Conservation (phyloP, 2,329 filamentous ascomycete species). For the Nemania serpens region DNA sequence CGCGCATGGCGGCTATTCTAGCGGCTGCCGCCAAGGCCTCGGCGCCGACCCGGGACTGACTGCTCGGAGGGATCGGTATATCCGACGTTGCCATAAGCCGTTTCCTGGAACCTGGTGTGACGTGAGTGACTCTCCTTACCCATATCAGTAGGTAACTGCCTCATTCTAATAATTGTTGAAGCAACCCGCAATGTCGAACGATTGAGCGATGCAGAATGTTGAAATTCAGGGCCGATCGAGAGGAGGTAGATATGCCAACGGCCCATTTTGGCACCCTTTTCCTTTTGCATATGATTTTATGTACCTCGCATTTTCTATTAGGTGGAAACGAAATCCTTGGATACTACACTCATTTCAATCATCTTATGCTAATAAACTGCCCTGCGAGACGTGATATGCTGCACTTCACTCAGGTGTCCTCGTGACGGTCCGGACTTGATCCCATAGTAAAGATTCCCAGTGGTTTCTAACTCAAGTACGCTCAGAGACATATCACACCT, state of each 20-base stretch:
- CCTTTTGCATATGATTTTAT: neutral
- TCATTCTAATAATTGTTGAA: neutral
- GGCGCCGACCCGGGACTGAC: conserved; percentile 19
- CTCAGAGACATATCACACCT: too few species aligned
- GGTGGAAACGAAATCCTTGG: too few species aligned
- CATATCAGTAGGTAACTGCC: neutral
- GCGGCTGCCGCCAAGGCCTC: conserved; percentile 12
- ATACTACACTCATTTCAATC: too few species aligned
- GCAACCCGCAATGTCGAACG: neutral
- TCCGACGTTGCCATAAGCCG: neutral
- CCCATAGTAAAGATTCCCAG: too few species aligned
- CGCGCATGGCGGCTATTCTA: conserved; percentile 37
- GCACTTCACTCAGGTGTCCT: too few species aligned
- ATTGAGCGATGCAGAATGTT: neutral
- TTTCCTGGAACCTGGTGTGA: neutral
- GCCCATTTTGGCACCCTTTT: neutral
- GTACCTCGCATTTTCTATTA: neutral
- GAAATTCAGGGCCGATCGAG: neutral
- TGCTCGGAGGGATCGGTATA: neutral
- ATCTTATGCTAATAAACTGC: too few species aligned
- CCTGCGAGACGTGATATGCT: too few species aligned
- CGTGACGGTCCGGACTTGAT: too few species aligned
- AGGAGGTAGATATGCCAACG: neutral
- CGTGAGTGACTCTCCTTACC: neutral
- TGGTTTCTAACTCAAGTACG: too few species aligned